Base-by-base conservation (phyloP, 2,329 filamentous ascomycete species). In the Xylariales sp. region DNA sequence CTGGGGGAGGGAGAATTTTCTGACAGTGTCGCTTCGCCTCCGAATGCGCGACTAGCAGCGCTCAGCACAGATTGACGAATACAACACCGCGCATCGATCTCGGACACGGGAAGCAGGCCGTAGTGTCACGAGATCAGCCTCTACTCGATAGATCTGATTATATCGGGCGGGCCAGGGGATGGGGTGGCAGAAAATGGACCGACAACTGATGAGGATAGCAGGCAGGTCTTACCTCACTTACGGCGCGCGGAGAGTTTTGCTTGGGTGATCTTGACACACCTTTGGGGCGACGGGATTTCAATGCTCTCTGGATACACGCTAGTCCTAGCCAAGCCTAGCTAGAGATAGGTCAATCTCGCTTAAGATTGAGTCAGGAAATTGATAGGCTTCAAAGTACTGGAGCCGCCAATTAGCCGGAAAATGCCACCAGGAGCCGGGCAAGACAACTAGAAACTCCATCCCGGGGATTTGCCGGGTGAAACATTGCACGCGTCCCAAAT, bases 91-190 rank as follows among this genome's bases (percentile, higher is more conserved):
- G 44, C 41, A 36, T 35, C 44, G 43, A 47, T 46, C 46, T 42
- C 41, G 42, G 16, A 42, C 16, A 42, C 38, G 30, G 42, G 25
- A 29, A 37, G 29, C 25, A 33, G 27, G 43, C 40, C 44, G 45
- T 41, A 47, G 49, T 48, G 47, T 48, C 50, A 53, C 49, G 50
- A 52, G 50, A 47, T 40, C 42, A 48, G 44, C 47, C 46, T 44
- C 39, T 49, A 45, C 42, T 49, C 33, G 40, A 42, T 44, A 51
- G 45, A 45, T 51, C 42, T 48, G 33, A 40, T 28, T 39, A 44
- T 40, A 40, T 40, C 42, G 40, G 38, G 29, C 38, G 35, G 43
- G 35, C 33, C 37, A 40, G 40, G 40, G 40, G 38, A 39, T 25
- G 33, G 41, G 40, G 40, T 41, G 42, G 29, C 37, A 47, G 34